Evolutionary conservation across 345 rosid genomes (phyloP), one percentile per base, ranked within the genome.

Genomic region (Melaleuca quinquenervia): DNA sequence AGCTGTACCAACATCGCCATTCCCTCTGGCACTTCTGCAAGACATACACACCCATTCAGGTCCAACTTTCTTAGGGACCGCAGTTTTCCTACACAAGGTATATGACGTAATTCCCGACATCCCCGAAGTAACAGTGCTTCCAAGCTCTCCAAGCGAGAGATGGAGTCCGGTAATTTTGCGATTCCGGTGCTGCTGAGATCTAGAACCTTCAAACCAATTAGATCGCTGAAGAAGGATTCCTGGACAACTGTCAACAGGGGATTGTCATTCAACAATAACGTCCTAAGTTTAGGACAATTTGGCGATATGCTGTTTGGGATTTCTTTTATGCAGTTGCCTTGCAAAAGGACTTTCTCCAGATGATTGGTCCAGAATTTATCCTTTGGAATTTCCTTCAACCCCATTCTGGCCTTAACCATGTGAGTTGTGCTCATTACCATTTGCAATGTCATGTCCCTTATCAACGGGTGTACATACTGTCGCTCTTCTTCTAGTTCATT

Each of bases 401-500:
- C 44, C 41, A 15, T 16, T 7, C 1, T 1, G 44, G 76, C 76
- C 76, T 64, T 64, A 64, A 64, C 6, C 76, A 64, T 29, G 8
- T 64, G 44, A 64, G 76, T 53, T 18, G 60, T 87, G 8, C 11
- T 53, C 5, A 8, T 56, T 22, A 84, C 84, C 0, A 83, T 36
- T 29, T 27, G 44, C 20, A 85, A 20, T 36, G 92, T 86, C 90
- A 92, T 85, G 14, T 85, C 90, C 85, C 90, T 84, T 7, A 49
- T 51, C 50, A 90, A 8, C 3, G 52, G 86, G 86, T 89, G 89
- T 89, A 91, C 86, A 27, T 22, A 87, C 64, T 5, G 6, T 41
- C 18, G 0, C 24, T 27, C 32, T 74, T 1, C 12, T 11, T 50
- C 70, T 50, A 0, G 5, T 32, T 36, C 2, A 11, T 89, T 88